Evolutionary conservation across 805 yeast species (phyloP).

Genomic region (Alloascoidea africana): DNA sequence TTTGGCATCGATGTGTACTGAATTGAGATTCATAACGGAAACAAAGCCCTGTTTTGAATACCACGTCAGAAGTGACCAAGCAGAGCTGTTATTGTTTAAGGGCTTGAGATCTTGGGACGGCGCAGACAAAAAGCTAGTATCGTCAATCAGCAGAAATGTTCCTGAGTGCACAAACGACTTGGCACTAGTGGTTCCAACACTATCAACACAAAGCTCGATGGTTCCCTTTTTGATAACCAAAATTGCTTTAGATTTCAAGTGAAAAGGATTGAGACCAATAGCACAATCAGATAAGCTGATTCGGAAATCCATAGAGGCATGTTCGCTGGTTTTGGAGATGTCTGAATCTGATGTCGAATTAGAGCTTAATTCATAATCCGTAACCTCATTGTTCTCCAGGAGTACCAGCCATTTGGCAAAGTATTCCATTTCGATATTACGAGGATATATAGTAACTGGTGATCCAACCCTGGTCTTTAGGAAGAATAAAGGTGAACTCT

Average conservation of each 20-base stretch:
- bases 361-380: constrained; percentile 5
- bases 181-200: constrained; percentile 16
- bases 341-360: constrained; percentile 9
- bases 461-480: constrained; percentile 21
- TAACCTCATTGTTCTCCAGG: constrained; percentile 18
- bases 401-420: constrained; percentile 41
- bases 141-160: constrained; percentile 50
- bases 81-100: constrained; percentile 9
- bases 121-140: constrained; percentile 14
- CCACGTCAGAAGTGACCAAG: constrained; percentile 26
- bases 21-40: constrained; percentile 25
- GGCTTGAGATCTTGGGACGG: constrained; percentile 4
- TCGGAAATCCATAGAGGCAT: constrained; percentile 9
- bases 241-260: constrained; percentile 36
- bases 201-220: constrained; percentile 27
- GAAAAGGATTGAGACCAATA: constrained; percentile 48
- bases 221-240: constrained; percentile 39
- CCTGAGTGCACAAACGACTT: constrained; percentile 35
- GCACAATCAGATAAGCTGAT: constrained; percentile 32
- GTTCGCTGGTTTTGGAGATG: constrained; percentile 5
- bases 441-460: constrained; percentile 25
- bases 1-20: background rate
- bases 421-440: constrained; percentile 37
- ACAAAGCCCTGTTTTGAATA: constrained; percentile 35
- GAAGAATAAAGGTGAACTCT: constrained; percentile 24